phyloP scores from a whole-genome alignment of 805 yeast species.

The Candida lessepsii region DNA sequence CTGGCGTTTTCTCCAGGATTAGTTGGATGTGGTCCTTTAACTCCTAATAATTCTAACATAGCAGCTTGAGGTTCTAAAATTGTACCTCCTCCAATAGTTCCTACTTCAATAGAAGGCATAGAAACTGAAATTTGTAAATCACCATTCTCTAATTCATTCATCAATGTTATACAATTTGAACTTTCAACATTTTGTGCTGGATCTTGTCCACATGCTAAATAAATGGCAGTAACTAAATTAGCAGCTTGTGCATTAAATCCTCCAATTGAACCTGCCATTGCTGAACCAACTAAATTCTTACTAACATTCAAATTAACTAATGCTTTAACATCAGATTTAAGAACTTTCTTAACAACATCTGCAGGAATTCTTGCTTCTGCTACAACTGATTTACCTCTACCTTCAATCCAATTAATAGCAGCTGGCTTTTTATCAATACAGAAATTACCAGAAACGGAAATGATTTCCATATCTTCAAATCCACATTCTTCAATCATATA shows the following conservation, averaged over 20 bases:
- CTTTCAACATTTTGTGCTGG: constrained; percentile 99
- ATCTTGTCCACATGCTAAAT: constrained; percentile 95
- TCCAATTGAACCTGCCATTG: constrained; percentile 98
- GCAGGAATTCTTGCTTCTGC: constrained; percentile 92
- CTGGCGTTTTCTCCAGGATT: constrained; percentile 94
- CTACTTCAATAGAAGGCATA: constrained; percentile 98
- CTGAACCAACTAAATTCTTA: constrained; percentile 93
- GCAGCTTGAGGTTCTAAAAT: constrained; percentile 96
- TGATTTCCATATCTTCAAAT: constrained; percentile 89
- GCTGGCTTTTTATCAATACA: constrained; percentile 98
- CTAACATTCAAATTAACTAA: constrained; percentile 84
- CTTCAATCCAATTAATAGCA: constrained; percentile 98
- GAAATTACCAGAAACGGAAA: constrained; percentile 94
- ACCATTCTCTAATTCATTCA: constrained; percentile 61
- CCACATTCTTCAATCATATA: constrained; percentile 87
- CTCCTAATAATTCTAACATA: constrained; percentile 91
- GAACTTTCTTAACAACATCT: constrained; percentile 72
- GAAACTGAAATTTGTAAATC: constrained; percentile 91
- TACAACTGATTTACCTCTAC: constrained; percentile 96
- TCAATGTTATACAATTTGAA: constrained; percentile 94
- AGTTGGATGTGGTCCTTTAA: constrained; percentile 92
- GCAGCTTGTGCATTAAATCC: constrained; percentile 99
- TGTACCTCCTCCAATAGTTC: constrained; percentile 99
- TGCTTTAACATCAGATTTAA: constrained; percentile 90
- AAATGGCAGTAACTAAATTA: constrained; percentile 91